phyloP scores from a whole-genome alignment of 495 filamentous ascomycete genomes.

The Cercophora scortea region DNA sequence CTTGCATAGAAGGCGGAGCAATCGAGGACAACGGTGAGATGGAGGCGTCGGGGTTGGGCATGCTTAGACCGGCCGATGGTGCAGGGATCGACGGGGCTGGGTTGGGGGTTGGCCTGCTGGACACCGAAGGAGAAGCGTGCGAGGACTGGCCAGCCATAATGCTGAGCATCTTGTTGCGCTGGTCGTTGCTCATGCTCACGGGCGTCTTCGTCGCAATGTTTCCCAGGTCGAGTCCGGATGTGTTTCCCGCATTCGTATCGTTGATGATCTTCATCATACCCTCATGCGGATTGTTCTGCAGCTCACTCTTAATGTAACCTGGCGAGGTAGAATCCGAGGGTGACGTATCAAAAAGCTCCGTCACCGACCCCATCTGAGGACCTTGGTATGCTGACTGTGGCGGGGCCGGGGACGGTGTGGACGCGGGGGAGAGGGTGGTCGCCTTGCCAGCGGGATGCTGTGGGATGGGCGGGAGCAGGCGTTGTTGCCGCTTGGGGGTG shows the following conservation, averaged over 20 bases:
- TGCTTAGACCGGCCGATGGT: slow-evolving; percentile 12
- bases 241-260: slow-evolving; percentile 59
- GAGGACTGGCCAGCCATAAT: slow-evolving; percentile 52
- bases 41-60: slow-evolving; percentile 15
- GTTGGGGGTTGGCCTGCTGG: neutral
- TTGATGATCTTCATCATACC: slow-evolving; percentile 87
- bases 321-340: slow-evolving; percentile 30
- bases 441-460: slow-evolving; percentile 21
- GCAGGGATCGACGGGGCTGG: slow-evolving; percentile 3
- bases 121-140: neutral
- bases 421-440: slow-evolving; percentile 18
- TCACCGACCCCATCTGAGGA: slow-evolving; percentile 36
- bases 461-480: slow-evolving; percentile 39
- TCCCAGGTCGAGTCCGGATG: slow-evolving; percentile 56
- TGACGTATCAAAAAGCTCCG: slow-evolving; percentile 39
- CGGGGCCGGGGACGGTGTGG: slow-evolving; percentile 17
- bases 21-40: slow-evolving; percentile 45
- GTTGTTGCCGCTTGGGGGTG: slow-evolving; percentile 37
- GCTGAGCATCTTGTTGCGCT: slow-evolving; percentile 71
- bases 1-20: slow-evolving; percentile 45
- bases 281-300: slow-evolving; percentile 47
- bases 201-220: slow-evolving; percentile 65
- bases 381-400: slow-evolving; percentile 15
- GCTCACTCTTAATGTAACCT: slow-evolving; percentile 37
- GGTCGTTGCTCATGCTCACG: slow-evolving; percentile 64